These are phyloP conservation scores for Phlyctochytrium planicorne DNA, from an alignment of 192 early-diverging fungal species.

Conservation along the genomic window DNA sequence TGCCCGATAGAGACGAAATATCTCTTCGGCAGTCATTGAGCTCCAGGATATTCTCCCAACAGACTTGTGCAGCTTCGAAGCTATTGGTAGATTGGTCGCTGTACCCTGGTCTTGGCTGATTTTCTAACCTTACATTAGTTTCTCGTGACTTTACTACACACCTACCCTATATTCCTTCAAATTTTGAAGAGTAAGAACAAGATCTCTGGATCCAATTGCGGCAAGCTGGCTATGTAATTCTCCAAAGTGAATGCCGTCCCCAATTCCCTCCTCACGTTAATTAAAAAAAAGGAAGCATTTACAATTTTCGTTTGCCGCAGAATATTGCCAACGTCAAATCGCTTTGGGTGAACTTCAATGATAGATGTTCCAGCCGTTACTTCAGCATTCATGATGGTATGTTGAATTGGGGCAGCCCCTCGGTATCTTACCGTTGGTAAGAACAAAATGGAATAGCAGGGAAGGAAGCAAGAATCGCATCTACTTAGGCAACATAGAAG, in stretches of 20 bases:
- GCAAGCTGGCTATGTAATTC: slow-evolving; percentile 46
- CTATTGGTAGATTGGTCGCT: slow-evolving; percentile 33
- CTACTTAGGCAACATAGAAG: slow-evolving; percentile 86
- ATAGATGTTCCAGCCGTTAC: slow-evolving; percentile 77
- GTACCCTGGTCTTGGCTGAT: neutral
- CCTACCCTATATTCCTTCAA: slow-evolving; percentile 59
- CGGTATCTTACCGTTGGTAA: slow-evolving; percentile 51
- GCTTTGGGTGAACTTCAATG: slow-evolving; percentile 73
- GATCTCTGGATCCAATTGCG: slow-evolving; percentile 54
- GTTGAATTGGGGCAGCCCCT: slow-evolving; percentile 89
- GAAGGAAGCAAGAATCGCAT: neutral
- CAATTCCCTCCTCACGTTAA: slow-evolving; percentile 27
- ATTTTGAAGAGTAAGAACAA: slow-evolving; percentile 62
- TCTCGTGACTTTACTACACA: slow-evolving; percentile 9
- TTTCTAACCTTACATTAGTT: neutral
- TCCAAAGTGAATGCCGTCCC: slow-evolving; percentile 11
- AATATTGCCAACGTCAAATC: slow-evolving; percentile 86
- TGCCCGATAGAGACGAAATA: slow-evolving; percentile 68
- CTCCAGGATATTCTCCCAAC: slow-evolving; percentile 62
- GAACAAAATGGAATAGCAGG: neutral
- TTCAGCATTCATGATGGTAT: slow-evolving; percentile 78
- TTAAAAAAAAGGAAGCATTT: slow-evolving; percentile 9
- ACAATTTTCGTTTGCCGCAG: slow-evolving; percentile 67
- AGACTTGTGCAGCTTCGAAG: slow-evolving; percentile 65
- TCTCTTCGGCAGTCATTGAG: slow-evolving; percentile 55